phyloP scores from a whole-genome alignment of 2,329 filamentous ascomycete species.

The Ilyonectria mors-panacis region DNA sequence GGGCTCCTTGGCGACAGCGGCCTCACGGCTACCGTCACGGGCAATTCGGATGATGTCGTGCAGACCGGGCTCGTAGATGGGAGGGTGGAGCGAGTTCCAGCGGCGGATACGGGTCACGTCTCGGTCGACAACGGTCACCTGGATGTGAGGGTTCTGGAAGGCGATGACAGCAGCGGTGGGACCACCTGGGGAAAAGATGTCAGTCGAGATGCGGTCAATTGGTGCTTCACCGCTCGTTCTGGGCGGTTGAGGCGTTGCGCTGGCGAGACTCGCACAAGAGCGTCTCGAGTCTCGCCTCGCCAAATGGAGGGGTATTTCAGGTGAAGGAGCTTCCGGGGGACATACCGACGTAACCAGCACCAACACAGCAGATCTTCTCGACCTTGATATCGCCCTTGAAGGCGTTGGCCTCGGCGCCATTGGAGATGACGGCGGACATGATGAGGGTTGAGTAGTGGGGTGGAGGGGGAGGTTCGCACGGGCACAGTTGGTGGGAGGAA shows the following conservation, averaged over 20 bases:
- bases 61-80: constrained; percentile 83
- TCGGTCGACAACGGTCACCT: constrained; percentile 82
- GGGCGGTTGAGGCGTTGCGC: neutral
- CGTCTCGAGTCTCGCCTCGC: neutral
- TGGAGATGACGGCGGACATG: constrained; percentile 50
- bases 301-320: neutral
- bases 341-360: constrained; percentile 83
- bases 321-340: constrained; percentile 36
- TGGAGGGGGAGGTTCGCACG: constrained; percentile 31
- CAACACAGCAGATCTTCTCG: constrained; percentile 79
- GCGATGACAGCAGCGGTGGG: constrained; percentile 84
- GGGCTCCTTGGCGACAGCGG: constrained; percentile 57
- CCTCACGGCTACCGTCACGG: constrained; percentile 69
- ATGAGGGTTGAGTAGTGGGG: constrained; percentile 34
- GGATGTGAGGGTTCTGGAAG: constrained; percentile 78
- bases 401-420: constrained; percentile 53
- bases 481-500: constrained; percentile 34
- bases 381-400: constrained; percentile 54
- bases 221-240: constrained; percentile 26
- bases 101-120: constrained; percentile 75
- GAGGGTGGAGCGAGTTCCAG: constrained; percentile 82
- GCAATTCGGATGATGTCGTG: constrained; percentile 76
- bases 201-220: constrained; percentile 35
- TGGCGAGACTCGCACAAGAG: neutral
- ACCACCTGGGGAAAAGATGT: constrained; percentile 66